Evolutionary conservation across 345 rosid genomes (phyloP), one percentile per base, ranked within the genome.

Genomic region (Gossypium turneri): DNA sequence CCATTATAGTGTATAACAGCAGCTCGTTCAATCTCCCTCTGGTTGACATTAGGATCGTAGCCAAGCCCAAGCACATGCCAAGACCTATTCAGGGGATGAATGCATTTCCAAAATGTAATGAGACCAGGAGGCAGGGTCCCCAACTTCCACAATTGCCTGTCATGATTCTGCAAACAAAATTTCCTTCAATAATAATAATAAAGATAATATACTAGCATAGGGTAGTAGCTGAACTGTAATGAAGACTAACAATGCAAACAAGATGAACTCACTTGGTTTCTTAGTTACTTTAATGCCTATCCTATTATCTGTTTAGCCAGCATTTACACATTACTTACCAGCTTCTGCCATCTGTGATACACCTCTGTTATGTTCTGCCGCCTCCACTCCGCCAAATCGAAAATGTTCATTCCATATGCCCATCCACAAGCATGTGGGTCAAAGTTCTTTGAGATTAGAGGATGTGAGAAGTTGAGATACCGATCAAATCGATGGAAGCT

Each of bases 401-500:
- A 93, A 43, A 95, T 75, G 70, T 95, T 95, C 99, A 95, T 93
- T 70, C 99, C 99, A 72, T 93, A 95, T 12, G 98, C 98, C 99
- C 99, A 95, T 70, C 98, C 99, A 85, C 99, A 95, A 78, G 99
- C 97, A 73, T 77, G 97, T 9, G 97, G 94, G 57, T 93, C 85
- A 60, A 95, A 95, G 79, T 89, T 91, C 83, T 87, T 89, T 75
- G 98, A 83, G 75, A 95, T 93, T 43, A 89, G 89, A 73, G 98
- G 98, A 87, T 95, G 85, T 70, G 99, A 93, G 85, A 95, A 95
- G 86, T 95, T 95, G 75, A 95, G 98, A 81, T 95, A 95, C 16
- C 97, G 87, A 84, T 95, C 98, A 76, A 91, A 93, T 24, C 97
- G 92, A 85, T 95, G 98, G 79, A 95, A 95, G 80, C 85, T 95